These are phyloP conservation scores for Eucalyptus rudis DNA, from an alignment of 345 rosid species.

Conservation along the genomic window DNA sequence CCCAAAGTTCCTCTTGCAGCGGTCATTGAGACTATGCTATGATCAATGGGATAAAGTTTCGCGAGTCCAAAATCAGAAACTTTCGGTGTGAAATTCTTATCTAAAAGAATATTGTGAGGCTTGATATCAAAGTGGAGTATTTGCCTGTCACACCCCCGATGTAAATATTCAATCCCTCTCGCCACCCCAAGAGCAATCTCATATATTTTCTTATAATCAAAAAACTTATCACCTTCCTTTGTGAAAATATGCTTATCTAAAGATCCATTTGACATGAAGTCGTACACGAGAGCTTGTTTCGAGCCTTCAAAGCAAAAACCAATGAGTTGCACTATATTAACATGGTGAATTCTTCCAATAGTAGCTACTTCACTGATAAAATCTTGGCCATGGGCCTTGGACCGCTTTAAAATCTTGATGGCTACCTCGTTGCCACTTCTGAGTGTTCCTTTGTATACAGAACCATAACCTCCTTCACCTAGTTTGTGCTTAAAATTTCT, in stretches of 20 bases:
- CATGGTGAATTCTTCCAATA: background rate
- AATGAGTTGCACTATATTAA: background rate
- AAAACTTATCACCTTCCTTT: background rate
- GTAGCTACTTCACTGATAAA: background rate
- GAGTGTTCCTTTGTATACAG: rapidly evolving
- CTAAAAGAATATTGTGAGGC: background rate
- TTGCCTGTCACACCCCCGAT: background rate
- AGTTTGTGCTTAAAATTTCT: background rate
- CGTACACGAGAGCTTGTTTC: background rate
- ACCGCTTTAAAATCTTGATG: background rate
- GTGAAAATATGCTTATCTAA: background rate
- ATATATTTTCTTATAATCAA: background rate
- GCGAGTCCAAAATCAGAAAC: background rate
- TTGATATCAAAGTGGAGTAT: background rate
- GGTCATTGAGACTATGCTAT: background rate
- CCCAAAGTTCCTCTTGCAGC: background rate
- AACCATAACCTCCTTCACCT: background rate
- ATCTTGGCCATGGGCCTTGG: background rate
- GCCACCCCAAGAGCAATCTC: background rate
- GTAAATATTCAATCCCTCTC: background rate
- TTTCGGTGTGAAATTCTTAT: background rate
- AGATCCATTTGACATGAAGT: background rate
- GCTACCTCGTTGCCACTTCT: background rate
- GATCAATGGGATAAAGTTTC: background rate
- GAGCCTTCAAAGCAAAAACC: background rate